Evolutionary conservation across 805 yeast genomes (phyloP), one percentile per base, ranked within the genome.

Genomic region (Spathaspora arborariae): DNA sequence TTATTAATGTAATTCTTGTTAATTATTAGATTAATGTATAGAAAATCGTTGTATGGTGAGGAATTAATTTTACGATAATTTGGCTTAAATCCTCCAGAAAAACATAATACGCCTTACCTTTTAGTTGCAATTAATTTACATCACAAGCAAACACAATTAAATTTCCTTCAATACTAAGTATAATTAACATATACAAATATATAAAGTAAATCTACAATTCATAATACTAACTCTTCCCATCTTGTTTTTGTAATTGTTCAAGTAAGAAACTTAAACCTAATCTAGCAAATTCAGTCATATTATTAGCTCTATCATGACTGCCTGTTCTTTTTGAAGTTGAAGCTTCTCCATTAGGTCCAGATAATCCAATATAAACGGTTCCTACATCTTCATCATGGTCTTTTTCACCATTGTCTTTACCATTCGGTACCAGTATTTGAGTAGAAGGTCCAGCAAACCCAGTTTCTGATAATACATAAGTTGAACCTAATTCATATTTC

Each of bases 361-460:
- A 74, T 33, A 87, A 69, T 1, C 90, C 96, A 41, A 88, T 60
- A 57, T 74, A 88, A 0, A 84, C 92, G 1, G 81, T 77, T 3
- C 96, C 96, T 1, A 81, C 74, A 34, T 68, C 70, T 24, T 39
- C 40, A 2, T 18, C 22, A 20, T 36, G 24, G 2, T 33, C 36
- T 18, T 36, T 11, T 19, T 18, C 49, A 42, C 57, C 65, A 9
- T 40, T 49, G 4, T 33, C 53, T 5, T 35, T 52, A 3, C 47
- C 50, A 19, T 64, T 60, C 20, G 51, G 58, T 44, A 73, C 65
- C 56, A 62, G 81, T 60, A 64, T 60, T 50, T 70, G 74, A 38
- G 63, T 66, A 7, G 72, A 68, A 1, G 95, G 94, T 1, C 96
- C 96, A 0, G 96, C 96, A 72, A 85, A 84, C 1, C 96, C 96